Percentiles rank a stretch among this genome's conserved stretches.
Evolutionary conservation across 2,329 filamentous ascomycete genomes (phyloP).

Genomic region (Ceratocystis destructans): DNA sequence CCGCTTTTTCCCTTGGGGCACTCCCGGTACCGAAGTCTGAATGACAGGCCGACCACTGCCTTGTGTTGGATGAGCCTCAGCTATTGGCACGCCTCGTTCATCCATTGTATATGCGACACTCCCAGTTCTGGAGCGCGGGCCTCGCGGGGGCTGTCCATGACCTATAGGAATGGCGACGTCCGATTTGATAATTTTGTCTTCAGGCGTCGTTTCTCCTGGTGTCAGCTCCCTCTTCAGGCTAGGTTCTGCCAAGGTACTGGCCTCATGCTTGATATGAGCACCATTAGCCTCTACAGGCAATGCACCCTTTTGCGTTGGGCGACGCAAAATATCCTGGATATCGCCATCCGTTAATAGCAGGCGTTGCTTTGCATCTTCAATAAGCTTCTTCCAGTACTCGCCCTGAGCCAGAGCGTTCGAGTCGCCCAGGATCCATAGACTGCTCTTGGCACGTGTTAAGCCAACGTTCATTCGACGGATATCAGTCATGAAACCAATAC

Average conservation of each 20-base stretch:
- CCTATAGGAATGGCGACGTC: slow-evolving; percentile 14
- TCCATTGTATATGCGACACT: slow-evolving; percentile 17
- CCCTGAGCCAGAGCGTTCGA: slow-evolving; percentile 74
- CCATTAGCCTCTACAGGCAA: slow-evolving; percentile 21
- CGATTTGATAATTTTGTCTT: not conserved
- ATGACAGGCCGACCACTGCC: slow-evolving; percentile 28
- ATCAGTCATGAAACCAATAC: slow-evolving; percentile 96
- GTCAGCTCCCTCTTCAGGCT: not conserved
- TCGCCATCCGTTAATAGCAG: slow-evolving; percentile 62
- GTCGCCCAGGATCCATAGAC: slow-evolving; percentile 91
- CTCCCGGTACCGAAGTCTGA: slow-evolving; percentile 26
- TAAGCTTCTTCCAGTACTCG: slow-evolving; percentile 78
- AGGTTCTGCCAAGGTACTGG: not conserved
- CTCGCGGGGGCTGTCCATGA: slow-evolving; percentile 6
- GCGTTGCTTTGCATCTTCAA: slow-evolving; percentile 64
- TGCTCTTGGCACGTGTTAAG: slow-evolving; percentile 89
- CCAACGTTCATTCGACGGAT: slow-evolving; percentile 99
- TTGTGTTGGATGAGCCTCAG: slow-evolving; percentile 22
- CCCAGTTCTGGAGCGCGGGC: not conserved
- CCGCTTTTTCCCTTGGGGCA: slow-evolving; percentile 31
- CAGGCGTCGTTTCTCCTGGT: not conserved
- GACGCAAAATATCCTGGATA: slow-evolving; percentile 36
- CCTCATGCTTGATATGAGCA: not conserved
- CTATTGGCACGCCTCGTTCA: slow-evolving; percentile 13
- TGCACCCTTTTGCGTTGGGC: slow-evolving; percentile 29